Evolutionary conservation across 768 basidiomycete species (phyloP).

Genomic region (Pisolithus tinctorius): DNA sequence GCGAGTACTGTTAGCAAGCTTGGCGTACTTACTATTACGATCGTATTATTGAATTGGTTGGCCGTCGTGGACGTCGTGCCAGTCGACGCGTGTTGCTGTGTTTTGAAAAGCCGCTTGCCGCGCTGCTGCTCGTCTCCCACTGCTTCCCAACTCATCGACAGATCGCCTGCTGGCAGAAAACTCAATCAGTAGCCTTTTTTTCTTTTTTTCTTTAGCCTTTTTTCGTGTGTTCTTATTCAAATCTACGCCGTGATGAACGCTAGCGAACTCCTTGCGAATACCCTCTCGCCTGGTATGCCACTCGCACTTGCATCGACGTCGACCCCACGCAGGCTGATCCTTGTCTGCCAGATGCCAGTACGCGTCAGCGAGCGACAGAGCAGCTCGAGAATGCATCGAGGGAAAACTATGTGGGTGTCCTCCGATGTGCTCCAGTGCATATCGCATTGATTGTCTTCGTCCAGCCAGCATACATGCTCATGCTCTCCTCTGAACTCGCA

Average conservation of each 20-base stretch:
- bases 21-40: no score
- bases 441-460: slow-evolving; percentile 14
- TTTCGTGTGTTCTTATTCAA: not conserved
- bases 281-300: slow-evolving; percentile 79
- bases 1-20: no score
- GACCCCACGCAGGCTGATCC: slow-evolving; percentile 22
- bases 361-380: slow-evolving; percentile 87
- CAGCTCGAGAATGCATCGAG: slow-evolving; percentile 81
- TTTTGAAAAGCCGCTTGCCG: slow-evolving; percentile 33
- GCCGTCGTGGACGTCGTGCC: no score
- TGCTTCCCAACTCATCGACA: slow-evolving; percentile 11
- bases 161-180: not conserved
- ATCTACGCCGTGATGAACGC: slow-evolving; percentile 69
- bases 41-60: not conserved
- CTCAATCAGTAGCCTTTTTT: not conserved
- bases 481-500: slow-evolving; percentile 79
- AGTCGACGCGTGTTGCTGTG: not conserved
- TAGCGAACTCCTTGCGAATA: slow-evolving; percentile 83
- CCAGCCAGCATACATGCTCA: slow-evolving; percentile 89
- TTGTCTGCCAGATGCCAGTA: slow-evolving; percentile 60
- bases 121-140: slow-evolving; percentile 12
- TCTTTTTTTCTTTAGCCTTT: not conserved
- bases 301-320: slow-evolving; percentile 21
- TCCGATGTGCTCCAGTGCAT: not conserved
- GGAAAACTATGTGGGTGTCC: slow-evolving; percentile 80